Percentiles rank a stretch among this genome's conserved stretches.
Conservation (phyloP, 148 eudicot genomes). For the Arctostaphylos glauca region DNA sequence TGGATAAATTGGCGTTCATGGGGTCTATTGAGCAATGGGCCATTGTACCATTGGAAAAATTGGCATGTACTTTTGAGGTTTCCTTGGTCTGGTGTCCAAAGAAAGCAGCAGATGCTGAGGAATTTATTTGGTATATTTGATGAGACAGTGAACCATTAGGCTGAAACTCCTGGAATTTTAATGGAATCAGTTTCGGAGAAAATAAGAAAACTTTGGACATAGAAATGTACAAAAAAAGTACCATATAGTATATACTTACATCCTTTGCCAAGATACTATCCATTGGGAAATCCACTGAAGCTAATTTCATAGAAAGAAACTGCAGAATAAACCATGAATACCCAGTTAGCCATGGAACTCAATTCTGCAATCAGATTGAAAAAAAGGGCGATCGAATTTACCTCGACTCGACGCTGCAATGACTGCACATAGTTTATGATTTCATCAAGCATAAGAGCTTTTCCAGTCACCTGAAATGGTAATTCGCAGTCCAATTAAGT, state of each 20-base stretch:
- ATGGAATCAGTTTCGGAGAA: not conserved
- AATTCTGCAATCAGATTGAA: not conserved
- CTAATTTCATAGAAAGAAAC: conserved; percentile 89
- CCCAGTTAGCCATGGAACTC: not conserved
- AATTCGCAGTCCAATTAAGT: not conserved
- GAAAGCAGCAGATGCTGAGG: conserved; percentile 49
- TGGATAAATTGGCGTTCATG: conserved; percentile 27
- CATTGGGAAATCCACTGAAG: conserved; percentile 53
- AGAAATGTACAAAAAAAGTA: not conserved
- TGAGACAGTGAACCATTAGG: conserved; percentile 39
- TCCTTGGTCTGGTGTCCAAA: conserved; percentile 48
- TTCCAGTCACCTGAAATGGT: conserved; percentile 72
- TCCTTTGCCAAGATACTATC: conserved; percentile 50
- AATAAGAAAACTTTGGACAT: not conserved
- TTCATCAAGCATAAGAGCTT: conserved; percentile 95
- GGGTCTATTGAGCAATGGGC: conserved; percentile 41
- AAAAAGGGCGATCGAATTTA: conserved; percentile 21
- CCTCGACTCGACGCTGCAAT: conserved; percentile 95
- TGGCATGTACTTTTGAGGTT: conserved; percentile 28
- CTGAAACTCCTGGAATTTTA: conserved; percentile 49
- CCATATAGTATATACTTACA: conserved; percentile 28
- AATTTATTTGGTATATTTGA: conserved; percentile 48
- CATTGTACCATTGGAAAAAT: conserved; percentile 13
- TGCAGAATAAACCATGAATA: conserved; percentile 21
- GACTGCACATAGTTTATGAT: conserved; percentile 93